phyloP scores from a whole-genome alignment of 352 stramenopile genomes.

The Globisporangium acanthophoron region DNA sequence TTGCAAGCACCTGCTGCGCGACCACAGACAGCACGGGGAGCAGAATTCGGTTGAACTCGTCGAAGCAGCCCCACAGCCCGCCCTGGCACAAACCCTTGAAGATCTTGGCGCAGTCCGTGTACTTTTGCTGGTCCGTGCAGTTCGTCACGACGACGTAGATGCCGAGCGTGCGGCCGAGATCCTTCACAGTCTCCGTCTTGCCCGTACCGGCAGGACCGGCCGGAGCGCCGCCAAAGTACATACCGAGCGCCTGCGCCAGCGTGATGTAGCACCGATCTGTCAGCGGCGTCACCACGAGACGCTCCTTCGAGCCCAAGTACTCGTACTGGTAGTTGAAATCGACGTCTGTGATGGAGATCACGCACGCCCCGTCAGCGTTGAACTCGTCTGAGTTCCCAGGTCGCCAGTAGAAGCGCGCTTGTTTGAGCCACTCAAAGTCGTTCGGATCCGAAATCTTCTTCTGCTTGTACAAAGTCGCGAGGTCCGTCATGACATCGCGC shows the following conservation, averaged over 20 bases:
- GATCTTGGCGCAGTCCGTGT: constrained; percentile 97
- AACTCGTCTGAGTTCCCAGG: constrained; percentile 92
- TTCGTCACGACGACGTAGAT: constrained; percentile 98
- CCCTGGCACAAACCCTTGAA: constrained; percentile 97
- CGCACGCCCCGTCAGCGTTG: constrained; percentile 91
- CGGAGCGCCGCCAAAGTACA: constrained; percentile 97
- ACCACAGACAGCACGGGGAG: constrained; percentile 96
- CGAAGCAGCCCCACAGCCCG: constrained; percentile 97
- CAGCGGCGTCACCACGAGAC: constrained; percentile 95
- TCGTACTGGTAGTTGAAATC: constrained; percentile 99
- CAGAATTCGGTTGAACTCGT: constrained; percentile 98
- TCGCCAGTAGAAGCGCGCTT: constrained; percentile 98
- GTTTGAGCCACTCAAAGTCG: constrained; percentile 99
- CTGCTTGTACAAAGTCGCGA: constrained; percentile 90
- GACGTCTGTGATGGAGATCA: constrained; percentile 97
- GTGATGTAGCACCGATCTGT: constrained; percentile 98
- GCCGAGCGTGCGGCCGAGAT: constrained; percentile 92
- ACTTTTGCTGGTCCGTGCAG: constrained; percentile 97
- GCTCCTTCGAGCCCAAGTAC: constrained; percentile 96
- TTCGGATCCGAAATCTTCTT: constrained; percentile 97
- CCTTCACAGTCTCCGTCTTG: constrained; percentile 97
- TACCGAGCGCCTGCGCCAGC: constrained; percentile 94
- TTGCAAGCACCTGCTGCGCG: constrained; percentile 96
- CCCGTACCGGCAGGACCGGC: constrained; percentile 94
- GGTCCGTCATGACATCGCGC: constrained; percentile 95